phyloP scores from a whole-genome alignment of 306 rosid species.

The Hylodesmum podocarpum region DNA sequence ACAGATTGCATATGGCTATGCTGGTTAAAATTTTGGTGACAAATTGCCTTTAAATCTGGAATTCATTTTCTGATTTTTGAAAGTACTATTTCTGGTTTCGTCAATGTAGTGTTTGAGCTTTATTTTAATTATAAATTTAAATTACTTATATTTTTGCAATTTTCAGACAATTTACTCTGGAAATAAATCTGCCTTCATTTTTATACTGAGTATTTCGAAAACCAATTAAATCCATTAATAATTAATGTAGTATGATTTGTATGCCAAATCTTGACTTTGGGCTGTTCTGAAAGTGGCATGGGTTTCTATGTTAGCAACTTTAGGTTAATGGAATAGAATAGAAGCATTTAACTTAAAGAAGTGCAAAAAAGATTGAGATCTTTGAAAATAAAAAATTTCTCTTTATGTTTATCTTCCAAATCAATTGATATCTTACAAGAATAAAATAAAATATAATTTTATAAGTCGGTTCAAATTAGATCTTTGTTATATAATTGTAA shows the following conservation, averaged over 20 bases:
- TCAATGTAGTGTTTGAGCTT: background rate
- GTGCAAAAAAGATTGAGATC: too few species aligned
- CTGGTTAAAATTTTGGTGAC: slow-evolving; percentile 30
- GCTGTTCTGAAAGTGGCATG: background rate
- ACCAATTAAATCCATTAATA: background rate
- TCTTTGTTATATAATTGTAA: too few species aligned
- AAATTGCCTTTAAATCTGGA: background rate
- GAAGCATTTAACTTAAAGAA: too few species aligned
- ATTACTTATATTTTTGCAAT: background rate
- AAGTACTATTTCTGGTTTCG: background rate
- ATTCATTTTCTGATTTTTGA: background rate
- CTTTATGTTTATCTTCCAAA: too few species aligned
- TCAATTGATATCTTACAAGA: too few species aligned
- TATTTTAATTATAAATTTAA: background rate
- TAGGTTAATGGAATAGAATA: too few species aligned
- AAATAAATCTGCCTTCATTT: background rate
- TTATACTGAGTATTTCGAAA: background rate
- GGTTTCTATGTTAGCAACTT: too few species aligned
- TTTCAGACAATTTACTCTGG: background rate
- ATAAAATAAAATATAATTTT: too few species aligned
- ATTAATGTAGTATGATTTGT: background rate
- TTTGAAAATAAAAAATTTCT: too few species aligned
- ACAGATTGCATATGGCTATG: slow-evolving; percentile 22
- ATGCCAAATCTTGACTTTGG: background rate
- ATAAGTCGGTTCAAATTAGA: too few species aligned